Evolutionary conservation across 495 filamentous ascomycete genomes (phyloP), one percentile per base, ranked within the genome.

Genomic region (Penicillium canescens): DNA sequence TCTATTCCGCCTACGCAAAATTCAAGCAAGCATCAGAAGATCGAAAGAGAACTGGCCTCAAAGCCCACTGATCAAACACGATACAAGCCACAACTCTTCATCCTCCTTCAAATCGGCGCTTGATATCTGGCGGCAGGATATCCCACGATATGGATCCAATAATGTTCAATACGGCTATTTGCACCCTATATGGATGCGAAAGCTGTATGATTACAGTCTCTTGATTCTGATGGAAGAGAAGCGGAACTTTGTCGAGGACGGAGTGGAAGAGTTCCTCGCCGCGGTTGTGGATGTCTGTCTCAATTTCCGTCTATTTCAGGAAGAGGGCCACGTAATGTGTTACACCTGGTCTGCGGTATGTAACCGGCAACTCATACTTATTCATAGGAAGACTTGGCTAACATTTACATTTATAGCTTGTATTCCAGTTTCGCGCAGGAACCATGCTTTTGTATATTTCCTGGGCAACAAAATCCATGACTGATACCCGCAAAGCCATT

Each of bases 291-390:
- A 71, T 39, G 66, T 63, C 8, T 71, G 66, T 47, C 14, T 60
- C 6, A 67, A 63, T 36, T 71, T 62, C 37, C 56, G 66, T 18
- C 42, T 54, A 2, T 59, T 71, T 9, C 68, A 67, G 52, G 63
- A 65, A 35, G 66, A 69, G 53, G 68, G 68, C 9, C 68, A 71
- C 50, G 63, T 69, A 12, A 58, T 69, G 57, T 71, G 68, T 24
- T 71, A 63, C 59, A 71, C 68, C 0, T 71, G 68, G 68, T 69
- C 68, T 54, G 66, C 68, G 37, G 68, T 71, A 52, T 51, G 68
- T 59, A 46, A 18, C 18, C 18, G 18, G 18, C 18, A 18, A 18
- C 28, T 3, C 10, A 14, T 20, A 0, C 3, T 9, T 13, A 16
- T 33, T 5, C 37, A n/a, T 16, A 8, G 12, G 24, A 21, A 6